Conservation (phyloP, 1,284 basidiomycete genomes). For the Pyrrhoderma noxium region DNA sequence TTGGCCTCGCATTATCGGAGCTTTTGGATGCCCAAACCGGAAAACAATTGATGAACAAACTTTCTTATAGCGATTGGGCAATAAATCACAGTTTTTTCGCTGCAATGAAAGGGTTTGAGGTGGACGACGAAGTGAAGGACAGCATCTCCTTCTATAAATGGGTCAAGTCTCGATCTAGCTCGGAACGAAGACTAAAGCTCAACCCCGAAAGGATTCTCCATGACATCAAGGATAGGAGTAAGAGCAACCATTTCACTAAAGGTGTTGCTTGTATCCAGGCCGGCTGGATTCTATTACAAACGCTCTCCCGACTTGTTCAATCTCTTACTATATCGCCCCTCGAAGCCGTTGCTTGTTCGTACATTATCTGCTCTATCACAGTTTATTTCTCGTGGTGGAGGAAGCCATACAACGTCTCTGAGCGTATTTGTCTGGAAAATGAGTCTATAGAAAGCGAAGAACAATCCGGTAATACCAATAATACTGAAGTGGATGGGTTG, state of each 20-base stretch:
- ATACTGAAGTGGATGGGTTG: too few relatives aligned
- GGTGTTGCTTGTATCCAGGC: conserved; percentile 10
- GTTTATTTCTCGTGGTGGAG: conserved; percentile 16
- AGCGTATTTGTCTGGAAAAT: too few relatives aligned
- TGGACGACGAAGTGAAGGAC: too few relatives aligned
- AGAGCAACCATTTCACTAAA: conserved; percentile 11
- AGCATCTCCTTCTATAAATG: not conserved
- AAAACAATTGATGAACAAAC: not conserved
- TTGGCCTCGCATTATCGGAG: not conserved
- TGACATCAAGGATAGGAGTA: conserved; percentile 15
- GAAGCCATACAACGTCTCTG: conserved; percentile 17
- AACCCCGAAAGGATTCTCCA: not conserved
- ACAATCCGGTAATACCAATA: too few relatives aligned
- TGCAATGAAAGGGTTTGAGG: conserved; percentile 10
- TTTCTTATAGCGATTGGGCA: not conserved
- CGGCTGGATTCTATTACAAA: conserved; percentile 14
- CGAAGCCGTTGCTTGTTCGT: conserved; percentile 14
- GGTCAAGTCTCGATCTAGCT: not conserved
- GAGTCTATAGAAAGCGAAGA: too few relatives aligned
- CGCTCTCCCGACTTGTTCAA: conserved; percentile 8
- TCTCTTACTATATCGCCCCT: conserved; percentile 13
- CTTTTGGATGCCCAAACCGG: not conserved
- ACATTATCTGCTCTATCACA: not conserved
- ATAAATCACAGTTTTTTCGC: conserved; percentile 7
- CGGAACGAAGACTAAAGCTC: not conserved